Conservation (phyloP, 225 moss, liverwort and hornwort genomes). For the Physcomitrium patens region DNA sequence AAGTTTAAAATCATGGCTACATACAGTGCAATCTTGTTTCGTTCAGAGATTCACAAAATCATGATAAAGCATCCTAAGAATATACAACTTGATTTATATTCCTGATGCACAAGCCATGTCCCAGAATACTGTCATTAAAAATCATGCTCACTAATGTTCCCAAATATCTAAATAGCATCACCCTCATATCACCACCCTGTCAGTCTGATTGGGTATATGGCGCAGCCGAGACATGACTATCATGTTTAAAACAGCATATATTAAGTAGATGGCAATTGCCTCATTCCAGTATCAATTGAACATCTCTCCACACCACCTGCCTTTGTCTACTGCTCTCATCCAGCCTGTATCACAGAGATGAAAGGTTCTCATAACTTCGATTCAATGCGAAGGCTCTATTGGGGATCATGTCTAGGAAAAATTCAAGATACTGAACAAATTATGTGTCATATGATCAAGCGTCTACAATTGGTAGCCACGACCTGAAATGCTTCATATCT, state of each 20-base stretch:
- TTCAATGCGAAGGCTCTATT: conserved; percentile 1
- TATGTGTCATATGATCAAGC: neutral
- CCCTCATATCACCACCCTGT: conserved; percentile 22
- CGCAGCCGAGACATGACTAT: neutral
- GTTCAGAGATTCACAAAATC: no score
- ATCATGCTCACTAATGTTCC: neutral
- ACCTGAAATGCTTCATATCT: neutral
- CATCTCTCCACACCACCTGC: conserved; percentile 6
- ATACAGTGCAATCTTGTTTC: no score
- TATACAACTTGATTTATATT: no score
- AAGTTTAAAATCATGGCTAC: no score
- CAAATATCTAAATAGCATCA: neutral
- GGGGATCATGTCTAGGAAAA: conserved; percentile 3
- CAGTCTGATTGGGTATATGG: neutral
- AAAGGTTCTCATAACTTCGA: conserved; percentile 11
- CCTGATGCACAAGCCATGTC: no score
- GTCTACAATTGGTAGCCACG: neutral
- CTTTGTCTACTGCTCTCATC: conserved; percentile 26
- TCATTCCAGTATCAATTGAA: conserved; percentile 28
- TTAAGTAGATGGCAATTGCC: conserved; percentile 18
- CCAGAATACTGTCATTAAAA: no score
- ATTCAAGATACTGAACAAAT: conserved; percentile 3
- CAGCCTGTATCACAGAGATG: conserved; percentile 33
- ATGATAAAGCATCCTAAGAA: no score
- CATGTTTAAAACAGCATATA: conserved; percentile 23